Percentiles rank a stretch among this genome's conserved stretches.
phyloP scores from a whole-genome alignment of 306 rosid species.

The Rubus idaeus region DNA sequence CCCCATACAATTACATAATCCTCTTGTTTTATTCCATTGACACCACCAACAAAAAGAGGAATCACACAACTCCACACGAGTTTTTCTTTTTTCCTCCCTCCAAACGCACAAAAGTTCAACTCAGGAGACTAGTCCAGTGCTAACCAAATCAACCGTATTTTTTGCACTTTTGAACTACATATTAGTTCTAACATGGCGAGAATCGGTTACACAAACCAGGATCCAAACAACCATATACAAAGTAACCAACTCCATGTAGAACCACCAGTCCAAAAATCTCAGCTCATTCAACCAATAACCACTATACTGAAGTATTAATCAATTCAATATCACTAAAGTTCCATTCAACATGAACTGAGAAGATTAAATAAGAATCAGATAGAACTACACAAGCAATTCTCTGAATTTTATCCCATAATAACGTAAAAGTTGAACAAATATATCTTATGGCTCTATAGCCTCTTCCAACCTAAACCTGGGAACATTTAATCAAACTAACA shows the following conservation, averaged over 20 bases:
- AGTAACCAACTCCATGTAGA: background rate
- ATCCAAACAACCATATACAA: background rate
- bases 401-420: conserved; percentile 1
- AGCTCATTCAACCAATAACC: background rate
- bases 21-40: background rate
- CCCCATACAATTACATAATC: background rate
- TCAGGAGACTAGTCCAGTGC: background rate
- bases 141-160: background rate
- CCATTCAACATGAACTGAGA: background rate
- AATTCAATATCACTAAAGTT: background rate
- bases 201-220: background rate
- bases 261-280: background rate
- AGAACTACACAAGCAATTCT: background rate
- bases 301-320: background rate
- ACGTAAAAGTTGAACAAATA: background rate
- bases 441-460: conserved; percentile 15
- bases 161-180: background rate
- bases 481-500: conserved; percentile 10
- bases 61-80: background rate
- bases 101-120: background rate
- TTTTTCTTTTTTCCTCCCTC: background rate
- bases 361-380: background rate
- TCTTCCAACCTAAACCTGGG: conserved; percentile 35
- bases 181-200: background rate
- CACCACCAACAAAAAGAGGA: background rate